Evolutionary conservation across 2,329 filamentous ascomycete species (phyloP).

Genomic region (Myrmaecium sp.): DNA sequence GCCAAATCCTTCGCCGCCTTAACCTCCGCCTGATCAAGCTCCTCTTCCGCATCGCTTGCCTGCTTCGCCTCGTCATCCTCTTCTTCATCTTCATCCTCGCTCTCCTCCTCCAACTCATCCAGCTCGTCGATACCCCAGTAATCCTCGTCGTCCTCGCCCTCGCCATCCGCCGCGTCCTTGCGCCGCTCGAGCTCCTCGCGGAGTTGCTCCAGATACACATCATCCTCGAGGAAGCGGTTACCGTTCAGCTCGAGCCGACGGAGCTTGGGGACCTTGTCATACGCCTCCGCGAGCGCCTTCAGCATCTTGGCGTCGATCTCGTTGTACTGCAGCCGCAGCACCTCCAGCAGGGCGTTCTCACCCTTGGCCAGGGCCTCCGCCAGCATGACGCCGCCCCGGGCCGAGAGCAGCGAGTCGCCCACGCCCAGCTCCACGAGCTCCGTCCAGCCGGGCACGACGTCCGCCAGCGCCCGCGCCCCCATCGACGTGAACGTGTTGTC

Average conservation of each 20-base stretch:
- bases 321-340: constrained; percentile 78
- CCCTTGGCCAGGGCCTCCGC: constrained; percentile 57
- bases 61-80: constrained; percentile 52
- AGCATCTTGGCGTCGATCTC: constrained; percentile 71
- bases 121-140: constrained; percentile 41
- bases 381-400: constrained; percentile 58
- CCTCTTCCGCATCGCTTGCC: constrained; percentile 52
- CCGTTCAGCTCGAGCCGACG: constrained; percentile 87
- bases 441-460: constrained; percentile 57
- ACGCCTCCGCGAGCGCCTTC: constrained; percentile 52
- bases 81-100: constrained; percentile 63
- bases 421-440: constrained; percentile 69
- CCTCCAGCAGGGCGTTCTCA: constrained; percentile 63
- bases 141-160: constrained; percentile 36
- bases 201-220: constrained; percentile 51
- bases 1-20: constrained; percentile 37
- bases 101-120: constrained; percentile 68
- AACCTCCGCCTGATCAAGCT: constrained; percentile 32
- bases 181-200: constrained; percentile 51
- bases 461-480: constrained; percentile 63
- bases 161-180: constrained; percentile 40
- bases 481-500: constrained; percentile 89
- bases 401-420: constrained; percentile 70
- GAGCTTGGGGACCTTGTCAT: constrained; percentile 50
- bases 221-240: constrained; percentile 84